These are phyloP conservation scores for Alternaria viburni DNA, from an alignment of 2,329 filamentous ascomycete genomes.

Conservation along the genomic window DNA sequence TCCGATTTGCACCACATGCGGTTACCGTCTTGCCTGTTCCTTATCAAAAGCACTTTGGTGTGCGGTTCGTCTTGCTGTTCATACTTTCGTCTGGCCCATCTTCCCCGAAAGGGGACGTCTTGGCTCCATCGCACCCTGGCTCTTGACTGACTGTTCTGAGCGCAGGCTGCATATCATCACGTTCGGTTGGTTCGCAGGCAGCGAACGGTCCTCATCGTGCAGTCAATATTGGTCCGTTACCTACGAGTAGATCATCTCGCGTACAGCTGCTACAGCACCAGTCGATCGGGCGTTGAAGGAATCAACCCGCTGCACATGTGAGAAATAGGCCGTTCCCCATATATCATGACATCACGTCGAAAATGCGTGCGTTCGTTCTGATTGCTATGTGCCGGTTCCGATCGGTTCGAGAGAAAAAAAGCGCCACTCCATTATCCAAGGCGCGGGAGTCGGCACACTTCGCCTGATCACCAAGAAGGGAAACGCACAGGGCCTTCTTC, in stretches of 20 bases:
- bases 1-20: conserved; percentile 24
- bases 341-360: not conserved
- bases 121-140: conserved; percentile 14
- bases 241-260: conserved; percentile 4
- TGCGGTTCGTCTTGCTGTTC: conserved; percentile 22
- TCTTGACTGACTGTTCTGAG: conserved; percentile 13
- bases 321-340: not conserved
- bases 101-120: conserved; percentile 20
- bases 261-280: not conserved
- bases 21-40: conserved; percentile 27
- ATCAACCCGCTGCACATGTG: not conserved
- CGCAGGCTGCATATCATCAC: conserved; percentile 24
- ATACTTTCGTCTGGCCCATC: conserved; percentile 8
- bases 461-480: conserved; percentile 29
- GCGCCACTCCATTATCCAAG: conserved; percentile 1
- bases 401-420: conserved; percentile 4
- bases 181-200: conserved; percentile 22
- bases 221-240: conserved; percentile 9
- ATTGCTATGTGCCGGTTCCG: not conserved
- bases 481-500: conserved; percentile 13
- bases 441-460: conserved; percentile 12
- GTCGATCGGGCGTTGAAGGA: conserved; percentile 5
- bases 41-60: conserved; percentile 10
- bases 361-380: not conserved
- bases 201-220: conserved; percentile 16